phyloP scores from a whole-genome alignment of 2,329 filamentous ascomycete species.

The Colletotrichum costaricense region DNA sequence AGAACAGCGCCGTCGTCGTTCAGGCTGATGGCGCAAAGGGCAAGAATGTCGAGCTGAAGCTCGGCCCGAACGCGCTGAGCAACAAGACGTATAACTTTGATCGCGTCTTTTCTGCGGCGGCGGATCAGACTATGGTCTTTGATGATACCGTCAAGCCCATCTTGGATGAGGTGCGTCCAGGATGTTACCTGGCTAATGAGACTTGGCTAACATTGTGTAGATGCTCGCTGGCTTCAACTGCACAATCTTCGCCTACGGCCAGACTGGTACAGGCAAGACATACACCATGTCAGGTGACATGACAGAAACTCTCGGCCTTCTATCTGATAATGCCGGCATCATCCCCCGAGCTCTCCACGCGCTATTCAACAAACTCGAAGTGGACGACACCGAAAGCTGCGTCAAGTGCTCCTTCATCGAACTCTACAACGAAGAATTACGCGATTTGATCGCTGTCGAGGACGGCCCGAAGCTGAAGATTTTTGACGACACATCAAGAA shows the following conservation, averaged over 20 bases:
- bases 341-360: slow-evolving; percentile 91
- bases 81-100: slow-evolving; percentile 98
- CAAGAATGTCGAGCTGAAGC: slow-evolving; percentile 84
- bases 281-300: slow-evolving; percentile 99
- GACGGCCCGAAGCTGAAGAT: slow-evolving; percentile 92
- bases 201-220: slow-evolving; percentile 55
- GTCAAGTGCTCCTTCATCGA: slow-evolving; percentile 99
- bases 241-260: slow-evolving; percentile 98
- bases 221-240: slow-evolving; percentile 97
- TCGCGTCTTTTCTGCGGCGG: slow-evolving; percentile 94
- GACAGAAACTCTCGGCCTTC: slow-evolving; percentile 83
- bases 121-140: slow-evolving; percentile 93
- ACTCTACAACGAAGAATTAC: slow-evolving; percentile 96
- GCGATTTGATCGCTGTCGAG: slow-evolving; percentile 86
- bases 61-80: slow-evolving; percentile 91
- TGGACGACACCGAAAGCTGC: slow-evolving; percentile 82
- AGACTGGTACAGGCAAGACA: slow-evolving; percentile 97
- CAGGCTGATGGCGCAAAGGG: slow-evolving; percentile 90
- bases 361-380: slow-evolving; percentile 86
- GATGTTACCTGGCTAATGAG: slow-evolving; percentile 2
- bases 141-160: slow-evolving; percentile 96
- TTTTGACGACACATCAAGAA: slow-evolving; percentile 88
- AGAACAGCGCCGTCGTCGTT: slow-evolving; percentile 95
- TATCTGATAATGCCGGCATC: slow-evolving; percentile 93
- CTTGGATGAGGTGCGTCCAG: slow-evolving; percentile 79